These are phyloP conservation scores for Tricholomella constricta DNA, from an alignment of 768 basidiomycete species.

Conservation along the genomic window DNA sequence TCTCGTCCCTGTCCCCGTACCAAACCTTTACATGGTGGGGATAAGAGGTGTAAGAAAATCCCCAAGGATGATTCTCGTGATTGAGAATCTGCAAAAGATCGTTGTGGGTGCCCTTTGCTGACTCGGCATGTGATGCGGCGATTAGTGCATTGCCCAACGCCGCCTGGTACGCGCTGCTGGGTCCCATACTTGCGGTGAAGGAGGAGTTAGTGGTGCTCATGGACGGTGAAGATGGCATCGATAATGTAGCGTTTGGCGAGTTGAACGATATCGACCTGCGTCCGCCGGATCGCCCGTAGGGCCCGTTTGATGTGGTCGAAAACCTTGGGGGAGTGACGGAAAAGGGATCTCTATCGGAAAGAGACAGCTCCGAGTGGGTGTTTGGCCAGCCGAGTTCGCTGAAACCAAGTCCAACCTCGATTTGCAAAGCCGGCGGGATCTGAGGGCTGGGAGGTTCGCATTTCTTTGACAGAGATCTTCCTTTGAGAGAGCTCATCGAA, in stretches of 20 bases:
- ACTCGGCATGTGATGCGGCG: slow-evolving; percentile 94
- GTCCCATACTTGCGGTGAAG: slow-evolving; percentile 30
- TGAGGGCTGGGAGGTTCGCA: slow-evolving; percentile 49
- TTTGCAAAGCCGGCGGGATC: slow-evolving; percentile 52
- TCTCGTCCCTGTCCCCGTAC: slow-evolving; percentile 94
- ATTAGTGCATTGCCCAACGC: slow-evolving; percentile 88
- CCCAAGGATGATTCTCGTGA: slow-evolving; percentile 86
- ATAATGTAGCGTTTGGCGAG: slow-evolving; percentile 44
- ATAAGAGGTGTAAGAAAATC: slow-evolving; percentile 84
- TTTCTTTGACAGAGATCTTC: slow-evolving; percentile 42
- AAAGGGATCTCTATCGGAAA: slow-evolving; percentile 22
- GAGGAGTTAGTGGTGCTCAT: slow-evolving; percentile 44
- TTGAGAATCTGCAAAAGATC: slow-evolving; percentile 93
- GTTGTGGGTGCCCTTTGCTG: slow-evolving; percentile 84
- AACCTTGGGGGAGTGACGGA: slow-evolving; percentile 37
- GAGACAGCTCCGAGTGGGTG: slow-evolving; percentile 26
- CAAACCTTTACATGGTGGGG: slow-evolving; percentile 79
- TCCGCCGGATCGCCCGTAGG: slow-evolving; percentile 51
- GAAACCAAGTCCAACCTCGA: slow-evolving; percentile 60
- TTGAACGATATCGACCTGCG: slow-evolving; percentile 76
- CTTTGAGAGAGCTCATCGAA: slow-evolving; percentile 80
- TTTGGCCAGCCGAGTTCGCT: slow-evolving; percentile 56
- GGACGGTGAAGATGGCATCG: slow-evolving; percentile 53
- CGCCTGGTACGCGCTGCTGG: slow-evolving; percentile 56
- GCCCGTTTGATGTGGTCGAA: slow-evolving; percentile 29